These are phyloP conservation scores for Beta corolliflora DNA, from an alignment of 179 eudicot genomes.

Conservation along the genomic window DNA sequence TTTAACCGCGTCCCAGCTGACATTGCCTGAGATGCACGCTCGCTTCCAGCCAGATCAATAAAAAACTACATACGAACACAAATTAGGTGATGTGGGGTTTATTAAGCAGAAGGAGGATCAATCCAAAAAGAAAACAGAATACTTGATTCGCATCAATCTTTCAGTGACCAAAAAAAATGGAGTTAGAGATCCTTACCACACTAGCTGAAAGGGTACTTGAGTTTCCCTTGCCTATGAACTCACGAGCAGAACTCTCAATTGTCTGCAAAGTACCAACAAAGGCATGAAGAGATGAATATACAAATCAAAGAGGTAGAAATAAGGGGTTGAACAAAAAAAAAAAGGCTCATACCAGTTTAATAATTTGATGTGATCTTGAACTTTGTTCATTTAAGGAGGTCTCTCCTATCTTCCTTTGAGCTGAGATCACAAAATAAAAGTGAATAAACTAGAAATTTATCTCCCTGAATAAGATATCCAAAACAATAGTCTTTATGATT, in stretches of 20 bases:
- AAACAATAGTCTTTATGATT: not conserved
- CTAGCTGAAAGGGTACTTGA: constrained; percentile 89
- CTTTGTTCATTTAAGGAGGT: constrained; percentile 89
- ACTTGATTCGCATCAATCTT: not conserved
- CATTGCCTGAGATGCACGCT: constrained; percentile 94
- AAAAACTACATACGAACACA: constrained; percentile 62
- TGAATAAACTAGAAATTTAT: not conserved
- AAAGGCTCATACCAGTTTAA: constrained; percentile 64
- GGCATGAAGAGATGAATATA: not conserved
- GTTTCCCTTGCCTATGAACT: constrained; percentile 83
- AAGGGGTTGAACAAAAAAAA: not conserved
- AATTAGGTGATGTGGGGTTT: not conserved
- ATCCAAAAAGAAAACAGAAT: not conserved
- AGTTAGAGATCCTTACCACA: constrained; percentile 61
- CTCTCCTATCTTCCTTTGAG: constrained; percentile 88
- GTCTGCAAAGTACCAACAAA: constrained; percentile 52
- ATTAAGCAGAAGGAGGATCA: not conserved
- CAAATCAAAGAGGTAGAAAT: not conserved
- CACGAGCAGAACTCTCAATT: constrained; percentile 91
- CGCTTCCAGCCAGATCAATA: constrained; percentile 98
- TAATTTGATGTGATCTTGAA: constrained; percentile 95
- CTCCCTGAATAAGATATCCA: not conserved
- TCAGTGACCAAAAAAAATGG: not conserved
- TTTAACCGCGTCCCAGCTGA: constrained; percentile 88
- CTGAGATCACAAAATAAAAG: constrained; percentile 40